Percentiles rank a stretch among this genome's conserved stretches.
Conservation (phyloP, 2,329 filamentous ascomycete species). For the Cadophora gregata region DNA sequence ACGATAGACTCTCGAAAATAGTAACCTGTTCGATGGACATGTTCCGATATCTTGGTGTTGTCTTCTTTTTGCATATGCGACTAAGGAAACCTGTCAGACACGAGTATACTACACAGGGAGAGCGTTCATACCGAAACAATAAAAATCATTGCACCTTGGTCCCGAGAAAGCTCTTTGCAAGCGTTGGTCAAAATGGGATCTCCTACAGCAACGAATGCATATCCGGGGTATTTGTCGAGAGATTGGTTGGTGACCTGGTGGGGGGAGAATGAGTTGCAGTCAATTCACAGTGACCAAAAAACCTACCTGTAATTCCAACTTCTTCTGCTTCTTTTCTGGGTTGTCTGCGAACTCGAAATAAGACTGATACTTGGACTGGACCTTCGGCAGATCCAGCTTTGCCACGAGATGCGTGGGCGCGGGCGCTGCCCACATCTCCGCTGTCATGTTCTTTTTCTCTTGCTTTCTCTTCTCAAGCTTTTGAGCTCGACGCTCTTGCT, state of each 20-base stretch:
- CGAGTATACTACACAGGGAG: background rate
- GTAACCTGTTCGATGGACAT: constrained; percentile 65
- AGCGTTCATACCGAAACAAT: constrained; percentile 65
- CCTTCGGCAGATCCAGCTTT: constrained; percentile 42
- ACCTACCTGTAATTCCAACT: constrained; percentile 65
- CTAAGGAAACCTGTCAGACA: constrained; percentile 11
- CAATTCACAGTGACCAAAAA: constrained; percentile 13
- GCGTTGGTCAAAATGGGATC: constrained; percentile 64
- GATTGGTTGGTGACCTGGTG: constrained; percentile 58
- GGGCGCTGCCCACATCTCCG: constrained; percentile 40
- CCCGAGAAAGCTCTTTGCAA: constrained; percentile 70
- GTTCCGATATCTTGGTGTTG: constrained; percentile 45
- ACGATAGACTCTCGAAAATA: constrained; percentile 65
- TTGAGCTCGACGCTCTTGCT: constrained; percentile 36
- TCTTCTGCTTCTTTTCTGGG: constrained; percentile 64
- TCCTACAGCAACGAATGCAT: constrained; percentile 66
- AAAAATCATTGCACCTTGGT: constrained; percentile 67
- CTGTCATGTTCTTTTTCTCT: constrained; percentile 39
- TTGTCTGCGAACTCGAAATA: constrained; percentile 71
- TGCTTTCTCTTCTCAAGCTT: constrained; percentile 40
- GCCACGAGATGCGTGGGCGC: constrained; percentile 42
- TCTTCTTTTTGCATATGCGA: constrained; percentile 36
- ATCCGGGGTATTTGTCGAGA: constrained; percentile 60
- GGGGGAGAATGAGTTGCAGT: constrained; percentile 23
- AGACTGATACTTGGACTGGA: constrained; percentile 60